phyloP scores from a whole-genome alignment of 1,284 basidiomycete genomes.

The Fomitopsis schrenkii region DNA sequence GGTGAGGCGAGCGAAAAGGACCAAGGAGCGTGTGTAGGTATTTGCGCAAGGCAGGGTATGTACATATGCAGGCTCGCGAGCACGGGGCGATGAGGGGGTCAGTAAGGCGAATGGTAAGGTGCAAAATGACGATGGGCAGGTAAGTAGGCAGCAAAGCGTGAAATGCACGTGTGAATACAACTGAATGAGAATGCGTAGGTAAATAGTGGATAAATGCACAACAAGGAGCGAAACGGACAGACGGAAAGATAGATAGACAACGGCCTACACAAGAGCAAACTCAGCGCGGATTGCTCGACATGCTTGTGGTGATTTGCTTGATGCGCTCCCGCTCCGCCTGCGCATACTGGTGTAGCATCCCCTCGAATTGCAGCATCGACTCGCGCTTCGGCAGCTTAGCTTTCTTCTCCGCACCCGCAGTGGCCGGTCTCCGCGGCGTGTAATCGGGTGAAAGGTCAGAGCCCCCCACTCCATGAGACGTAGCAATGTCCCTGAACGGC shows the following conservation, averaged over 20 bases:
- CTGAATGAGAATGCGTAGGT: not conserved
- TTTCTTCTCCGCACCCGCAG: conserved; percentile 14
- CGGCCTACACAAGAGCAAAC: not conserved
- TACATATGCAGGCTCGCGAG: not conserved
- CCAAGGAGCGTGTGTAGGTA: conserved; percentile 7
- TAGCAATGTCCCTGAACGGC: conserved; percentile 4
- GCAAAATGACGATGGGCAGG: not conserved
- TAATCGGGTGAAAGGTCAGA: not conserved
- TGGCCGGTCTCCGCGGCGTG: conserved; percentile 18
- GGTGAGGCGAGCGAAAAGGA: not conserved
- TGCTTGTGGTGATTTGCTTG: conserved; percentile 56
- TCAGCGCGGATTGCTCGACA: conserved; percentile 15
- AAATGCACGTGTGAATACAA: not conserved
- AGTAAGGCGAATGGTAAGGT: not conserved
- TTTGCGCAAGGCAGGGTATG: conserved; percentile 2
- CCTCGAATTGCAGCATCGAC: conserved; percentile 61
- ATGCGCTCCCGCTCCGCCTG: conserved; percentile 70
- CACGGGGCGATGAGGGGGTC: not conserved
- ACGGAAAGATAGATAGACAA: too few species aligned
- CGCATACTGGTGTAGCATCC: conserved; percentile 72
- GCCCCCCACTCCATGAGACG: not conserved
- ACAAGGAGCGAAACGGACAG: not conserved
- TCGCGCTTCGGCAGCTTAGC: conserved; percentile 42
- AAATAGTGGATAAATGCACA: not conserved
- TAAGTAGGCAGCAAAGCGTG: not conserved